These are phyloP conservation scores for Rhodomyrtus psidioides DNA, from an alignment of 441 rosid species.

Conservation along the genomic window DNA sequence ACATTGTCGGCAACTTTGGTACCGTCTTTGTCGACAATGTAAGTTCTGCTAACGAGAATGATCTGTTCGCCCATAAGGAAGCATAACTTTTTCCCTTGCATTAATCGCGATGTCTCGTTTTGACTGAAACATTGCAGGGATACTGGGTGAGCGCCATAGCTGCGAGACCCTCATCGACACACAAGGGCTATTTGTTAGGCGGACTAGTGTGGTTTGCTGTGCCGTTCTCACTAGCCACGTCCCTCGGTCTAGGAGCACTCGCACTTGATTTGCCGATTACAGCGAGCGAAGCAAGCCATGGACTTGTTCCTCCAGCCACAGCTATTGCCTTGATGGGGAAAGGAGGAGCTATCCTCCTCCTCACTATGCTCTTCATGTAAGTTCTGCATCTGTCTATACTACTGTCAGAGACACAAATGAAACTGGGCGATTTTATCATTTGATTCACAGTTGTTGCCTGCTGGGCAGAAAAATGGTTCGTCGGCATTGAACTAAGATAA, in stretches of 20 bases:
- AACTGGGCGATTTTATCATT: not conserved
- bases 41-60: slow-evolving; percentile 7
- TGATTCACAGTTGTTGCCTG: not conserved
- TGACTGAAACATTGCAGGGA: slow-evolving; percentile 34
- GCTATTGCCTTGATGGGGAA: slow-evolving; percentile 97
- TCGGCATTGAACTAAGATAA: not conserved
- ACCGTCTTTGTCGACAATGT: slow-evolving; percentile 91
- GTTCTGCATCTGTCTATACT: not conserved
- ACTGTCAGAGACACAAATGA: not conserved
- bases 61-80: not conserved
- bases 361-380: slow-evolving; percentile 96
- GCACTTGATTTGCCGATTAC: slow-evolving; percentile 86
- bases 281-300: slow-evolving; percentile 61
- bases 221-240: slow-evolving; percentile 88
- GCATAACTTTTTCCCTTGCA: not conserved
- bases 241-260: slow-evolving; percentile 83
- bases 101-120: not conserved
- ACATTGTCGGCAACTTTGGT: slow-evolving; percentile 86
- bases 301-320: slow-evolving; percentile 92
- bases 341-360: slow-evolving; percentile 81
- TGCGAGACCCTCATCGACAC: slow-evolving; percentile 90
- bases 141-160: slow-evolving; percentile 99
- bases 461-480: not conserved
- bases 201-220: slow-evolving; percentile 97
- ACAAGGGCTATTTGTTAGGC: slow-evolving; percentile 85